phyloP scores from a whole-genome alignment of 768 basidiomycete species.

The Pleurotus tuber-regium region DNA sequence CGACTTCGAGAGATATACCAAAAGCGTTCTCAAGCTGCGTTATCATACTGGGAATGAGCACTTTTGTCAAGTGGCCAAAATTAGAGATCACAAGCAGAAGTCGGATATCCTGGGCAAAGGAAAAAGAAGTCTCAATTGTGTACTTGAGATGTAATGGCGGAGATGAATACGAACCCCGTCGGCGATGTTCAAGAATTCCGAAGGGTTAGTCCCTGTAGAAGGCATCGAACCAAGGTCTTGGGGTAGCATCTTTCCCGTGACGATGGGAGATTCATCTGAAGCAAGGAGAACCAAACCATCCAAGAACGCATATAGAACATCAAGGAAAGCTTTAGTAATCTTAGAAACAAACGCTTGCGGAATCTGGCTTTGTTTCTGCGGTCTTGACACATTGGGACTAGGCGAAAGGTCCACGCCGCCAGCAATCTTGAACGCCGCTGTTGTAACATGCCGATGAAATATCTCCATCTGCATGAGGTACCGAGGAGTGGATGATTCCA shows the following conservation, averaged over 20 bases:
- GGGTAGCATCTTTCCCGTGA: conserved; percentile 33
- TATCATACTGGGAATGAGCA: conserved; percentile 76
- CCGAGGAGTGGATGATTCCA: conserved; percentile 63
- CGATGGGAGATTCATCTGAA: conserved; percentile 60
- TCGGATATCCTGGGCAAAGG: conserved; percentile 65
- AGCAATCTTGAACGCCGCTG: conserved; percentile 75
- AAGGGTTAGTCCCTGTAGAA: conserved; percentile 40
- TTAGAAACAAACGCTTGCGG: conserved; percentile 64
- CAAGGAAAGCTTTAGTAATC: conserved; percentile 83
- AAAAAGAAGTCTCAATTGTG: conserved; percentile 4
- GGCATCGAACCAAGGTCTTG: conserved; percentile 23
- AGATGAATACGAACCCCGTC: conserved; percentile 49
- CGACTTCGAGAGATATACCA: conserved; percentile 66
- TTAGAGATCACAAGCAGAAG: conserved; percentile 89
- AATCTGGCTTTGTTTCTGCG: conserved; percentile 58
- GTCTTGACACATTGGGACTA: conserved; percentile 42
- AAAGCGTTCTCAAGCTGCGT: conserved; percentile 77
- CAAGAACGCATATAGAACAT: conserved; percentile 79
- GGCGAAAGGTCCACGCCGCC: conserved; percentile 64
- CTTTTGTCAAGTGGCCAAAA: conserved; percentile 69
- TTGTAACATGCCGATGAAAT: conserved; percentile 78
- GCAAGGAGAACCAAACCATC: conserved; percentile 84
- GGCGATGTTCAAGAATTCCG: conserved; percentile 58
- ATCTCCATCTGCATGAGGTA: conserved; percentile 76
- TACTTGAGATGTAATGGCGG: conserved; percentile 6